Base-by-base conservation (phyloP, 805 yeast genomes). In the Grigorovia humatica region DNA sequence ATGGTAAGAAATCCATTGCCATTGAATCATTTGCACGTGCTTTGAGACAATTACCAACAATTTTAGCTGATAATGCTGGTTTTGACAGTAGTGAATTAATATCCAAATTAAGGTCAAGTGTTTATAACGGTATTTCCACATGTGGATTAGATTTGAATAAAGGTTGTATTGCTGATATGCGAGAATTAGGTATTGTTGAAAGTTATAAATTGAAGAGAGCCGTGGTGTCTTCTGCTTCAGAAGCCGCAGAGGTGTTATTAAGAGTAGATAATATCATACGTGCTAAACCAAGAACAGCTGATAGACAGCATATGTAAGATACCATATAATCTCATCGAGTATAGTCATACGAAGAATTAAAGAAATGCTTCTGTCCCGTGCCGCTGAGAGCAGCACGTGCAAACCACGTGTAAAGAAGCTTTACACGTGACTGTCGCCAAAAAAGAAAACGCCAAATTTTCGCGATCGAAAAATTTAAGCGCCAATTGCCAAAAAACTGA, bases 251-350 rank as follows among this genome's bases (percentile, higher is more conserved):
- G 73, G 90, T 93, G 47, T 77, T 93, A 58, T 73, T 93, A 63
- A 82, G 99, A 67, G 99, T 93, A 44, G 99, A 93, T 68, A 91
- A 93, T 70, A 93, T 93, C 58, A 88, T 93, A 57, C 82, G 96
- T 59, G 98, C 99, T 38, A 90, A 87, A 69, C 99, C 99, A 57
- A 79, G 99, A 72, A 90, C 99, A 45, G 96, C 97, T 43, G 91
- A 86, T 72, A 80, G 96, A 75, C 83, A 80, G 58, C 63, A 56
- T 46, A 60, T 61, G 67, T 64, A 59, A 59, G 45, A 17, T 20
- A 18, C 27, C 23, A 43, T 12, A 43, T 23, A 43, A 20, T 23
- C 4, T 20, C 29, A 43, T 43, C 27, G 38, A 43, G 9, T 11
- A 23, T 23, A 20, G 19, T 43, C 20, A 45, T 45, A 44, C 9